These are phyloP conservation scores for Colletotrichum aenigma DNA, from an alignment of 2,329 filamentous ascomycete species.

Conservation along the genomic window DNA sequence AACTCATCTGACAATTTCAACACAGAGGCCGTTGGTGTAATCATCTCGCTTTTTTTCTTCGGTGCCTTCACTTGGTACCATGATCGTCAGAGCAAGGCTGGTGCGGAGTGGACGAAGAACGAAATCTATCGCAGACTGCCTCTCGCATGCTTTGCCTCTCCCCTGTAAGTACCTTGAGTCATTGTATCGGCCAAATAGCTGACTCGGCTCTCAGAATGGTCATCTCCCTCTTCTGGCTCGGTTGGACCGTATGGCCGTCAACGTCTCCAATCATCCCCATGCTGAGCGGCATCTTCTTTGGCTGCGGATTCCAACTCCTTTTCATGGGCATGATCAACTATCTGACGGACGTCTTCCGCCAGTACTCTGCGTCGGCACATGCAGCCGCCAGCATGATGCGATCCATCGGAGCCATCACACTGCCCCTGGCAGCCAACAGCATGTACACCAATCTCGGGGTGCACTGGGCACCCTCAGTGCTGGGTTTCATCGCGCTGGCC, in stretches of 20 bases:
- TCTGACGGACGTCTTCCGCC: constrained; percentile 35
- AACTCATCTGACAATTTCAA: not conserved
- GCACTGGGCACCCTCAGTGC: constrained; percentile 38
- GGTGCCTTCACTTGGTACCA: constrained; percentile 31
- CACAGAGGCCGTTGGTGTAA: constrained; percentile 25
- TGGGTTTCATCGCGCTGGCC: constrained; percentile 30
- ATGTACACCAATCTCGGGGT: constrained; percentile 36
- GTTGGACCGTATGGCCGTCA: constrained; percentile 56
- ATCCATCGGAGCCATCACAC: constrained; percentile 34
- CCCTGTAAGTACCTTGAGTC: constrained; percentile 49
- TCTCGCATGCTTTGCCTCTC: constrained; percentile 62
- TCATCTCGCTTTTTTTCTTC: constrained; percentile 24
- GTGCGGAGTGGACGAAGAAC: constrained; percentile 32
- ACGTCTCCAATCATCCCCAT: constrained; percentile 38
- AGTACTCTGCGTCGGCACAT: constrained; percentile 37
- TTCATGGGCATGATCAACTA: constrained; percentile 41
- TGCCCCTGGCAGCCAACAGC: constrained; percentile 34
- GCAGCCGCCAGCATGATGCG: constrained; percentile 36
- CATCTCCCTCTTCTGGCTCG: constrained; percentile 63
- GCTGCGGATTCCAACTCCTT: constrained; percentile 34
- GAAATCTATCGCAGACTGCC: constrained; percentile 40
- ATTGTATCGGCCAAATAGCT: not conserved
- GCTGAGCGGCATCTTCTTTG: constrained; percentile 48
- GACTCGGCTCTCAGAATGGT: constrained; percentile 52
- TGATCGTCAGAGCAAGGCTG: constrained; percentile 26